These are phyloP conservation scores for Keithomyces neogunnii DNA, from an alignment of 2,329 filamentous ascomycete species.

Conservation along the genomic window DNA sequence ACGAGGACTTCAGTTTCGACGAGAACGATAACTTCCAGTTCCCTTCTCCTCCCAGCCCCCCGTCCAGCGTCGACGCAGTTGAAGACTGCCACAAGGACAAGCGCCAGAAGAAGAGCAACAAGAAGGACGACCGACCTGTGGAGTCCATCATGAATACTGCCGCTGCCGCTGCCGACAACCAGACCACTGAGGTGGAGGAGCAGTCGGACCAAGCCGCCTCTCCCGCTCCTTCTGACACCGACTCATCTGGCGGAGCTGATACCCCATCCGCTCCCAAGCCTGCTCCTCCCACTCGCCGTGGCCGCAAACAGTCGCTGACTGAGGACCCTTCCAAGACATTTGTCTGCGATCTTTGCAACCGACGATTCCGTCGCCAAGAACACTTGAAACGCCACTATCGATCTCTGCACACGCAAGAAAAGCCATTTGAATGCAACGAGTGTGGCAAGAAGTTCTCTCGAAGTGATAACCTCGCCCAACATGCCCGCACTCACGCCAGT, in stretches of 20 bases:
- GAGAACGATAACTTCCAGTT: conserved; percentile 55
- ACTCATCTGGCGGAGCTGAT: conserved; percentile 30
- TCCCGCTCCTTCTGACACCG: conserved; percentile 29
- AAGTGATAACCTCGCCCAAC: conserved; percentile 94
- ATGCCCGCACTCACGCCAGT: conserved; percentile 79
- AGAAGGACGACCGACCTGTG: conserved; percentile 31
- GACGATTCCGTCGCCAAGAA: conserved; percentile 95
- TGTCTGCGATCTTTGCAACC: conserved; percentile 91
- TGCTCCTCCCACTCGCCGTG: conserved; percentile 73
- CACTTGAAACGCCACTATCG: conserved; percentile 98
- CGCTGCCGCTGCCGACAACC: conserved; percentile 21
- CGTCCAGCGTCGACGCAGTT: conserved; percentile 24
- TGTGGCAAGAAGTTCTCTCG: conserved; percentile 99
- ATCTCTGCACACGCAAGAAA: conserved; percentile 95
- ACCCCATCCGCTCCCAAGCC: conserved; percentile 33
- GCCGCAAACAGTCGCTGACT: conserved; percentile 95
- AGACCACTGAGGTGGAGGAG: conserved; percentile 26
- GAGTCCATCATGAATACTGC: conserved; percentile 34
- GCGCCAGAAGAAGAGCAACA: conserved; percentile 44
- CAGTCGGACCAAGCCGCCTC: conserved; percentile 23
- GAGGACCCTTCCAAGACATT: conserved; percentile 99
- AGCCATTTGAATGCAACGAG: conserved; percentile 95
- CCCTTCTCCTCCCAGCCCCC: conserved; percentile 54
- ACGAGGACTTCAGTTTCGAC: conserved; percentile 69
- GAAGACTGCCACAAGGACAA: conserved; percentile 46